Percentiles rank a stretch among this genome's conserved stretches.
These are phyloP conservation scores for Glycyrrhiza uralensis DNA, from an alignment of 306 rosid species.

Conservation along the genomic window DNA sequence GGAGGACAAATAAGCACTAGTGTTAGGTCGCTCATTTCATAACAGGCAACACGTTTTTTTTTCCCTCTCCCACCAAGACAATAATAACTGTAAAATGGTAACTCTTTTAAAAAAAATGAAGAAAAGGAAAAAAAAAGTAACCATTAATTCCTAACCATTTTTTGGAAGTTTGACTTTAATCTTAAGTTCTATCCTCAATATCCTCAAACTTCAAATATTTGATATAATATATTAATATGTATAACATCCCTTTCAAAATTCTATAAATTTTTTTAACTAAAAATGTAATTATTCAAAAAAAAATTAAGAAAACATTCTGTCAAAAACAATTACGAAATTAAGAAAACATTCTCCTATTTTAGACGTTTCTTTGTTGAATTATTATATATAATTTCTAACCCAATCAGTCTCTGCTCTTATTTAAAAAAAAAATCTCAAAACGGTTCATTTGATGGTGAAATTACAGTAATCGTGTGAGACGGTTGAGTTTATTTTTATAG, in stretches of 20 bases:
- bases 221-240: neutral
- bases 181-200: neutral
- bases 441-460: neutral
- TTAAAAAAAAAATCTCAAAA: neutral
- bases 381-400: neutral
- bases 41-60: too few species aligned
- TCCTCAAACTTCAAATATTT: neutral
- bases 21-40: too few species aligned
- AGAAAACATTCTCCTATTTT: neutral
- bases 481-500: neutral
- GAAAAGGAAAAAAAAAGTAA: neutral
- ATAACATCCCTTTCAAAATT: neutral
- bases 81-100: too few species aligned
- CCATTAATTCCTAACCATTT: neutral
- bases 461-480: neutral
- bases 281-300: neutral
- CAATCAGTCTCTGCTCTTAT: neutral
- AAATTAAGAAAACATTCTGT: too few species aligned
- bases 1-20: too few species aligned
- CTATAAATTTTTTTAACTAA: too few species aligned
- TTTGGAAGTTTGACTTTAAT: neutral
- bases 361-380: neutral
- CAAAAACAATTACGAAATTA: too few species aligned
- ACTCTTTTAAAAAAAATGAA: neutral
- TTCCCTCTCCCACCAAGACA: too few species aligned